Conservation (phyloP, 352 stramenopile genomes). For the Globisporangium echinulatum region DNA sequence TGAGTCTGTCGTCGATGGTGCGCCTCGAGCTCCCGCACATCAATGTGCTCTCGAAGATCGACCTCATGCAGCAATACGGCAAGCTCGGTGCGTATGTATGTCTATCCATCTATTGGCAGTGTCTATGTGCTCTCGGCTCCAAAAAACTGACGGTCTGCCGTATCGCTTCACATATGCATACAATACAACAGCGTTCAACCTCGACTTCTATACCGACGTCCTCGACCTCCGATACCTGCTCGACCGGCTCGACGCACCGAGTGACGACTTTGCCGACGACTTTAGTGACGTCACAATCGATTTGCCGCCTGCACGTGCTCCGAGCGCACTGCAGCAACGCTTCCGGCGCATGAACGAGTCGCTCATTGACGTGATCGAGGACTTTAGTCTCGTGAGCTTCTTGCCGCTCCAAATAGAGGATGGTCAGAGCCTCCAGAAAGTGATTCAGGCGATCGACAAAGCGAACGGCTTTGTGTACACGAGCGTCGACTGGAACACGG, state of each 20-base stretch:
- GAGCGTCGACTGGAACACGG: constrained; percentile 70
- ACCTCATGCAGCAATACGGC: constrained; percentile 93
- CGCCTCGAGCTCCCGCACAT: constrained; percentile 96
- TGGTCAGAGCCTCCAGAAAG: constrained; percentile 46
- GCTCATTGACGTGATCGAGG: constrained; percentile 81
- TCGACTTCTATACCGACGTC: constrained; percentile 87
- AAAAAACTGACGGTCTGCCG: not conserved
- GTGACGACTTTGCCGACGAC: constrained; percentile 40
- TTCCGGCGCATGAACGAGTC: constrained; percentile 83
- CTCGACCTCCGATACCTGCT: constrained; percentile 79
- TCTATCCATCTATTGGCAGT: too few species aligned
- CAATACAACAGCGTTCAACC: constrained; percentile 53
- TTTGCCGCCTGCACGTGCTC: constrained; percentile 20
- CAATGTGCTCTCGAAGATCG: constrained; percentile 99
- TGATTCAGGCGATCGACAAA: constrained; percentile 79
- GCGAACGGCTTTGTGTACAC: constrained; percentile 81
- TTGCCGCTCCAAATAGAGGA: constrained; percentile 78
- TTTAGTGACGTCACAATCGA: constrained; percentile 22
- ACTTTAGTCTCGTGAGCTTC: constrained; percentile 85
- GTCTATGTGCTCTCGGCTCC: too few species aligned
- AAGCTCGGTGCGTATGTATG: constrained; percentile 36
- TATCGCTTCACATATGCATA: too few species aligned
- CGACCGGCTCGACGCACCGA: constrained; percentile 68
- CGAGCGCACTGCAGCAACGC: constrained; percentile 31
- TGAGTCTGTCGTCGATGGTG: constrained; percentile 97